phyloP scores from a whole-genome alignment of 495 filamentous ascomycete species.

The Neurospora sp. region DNA sequence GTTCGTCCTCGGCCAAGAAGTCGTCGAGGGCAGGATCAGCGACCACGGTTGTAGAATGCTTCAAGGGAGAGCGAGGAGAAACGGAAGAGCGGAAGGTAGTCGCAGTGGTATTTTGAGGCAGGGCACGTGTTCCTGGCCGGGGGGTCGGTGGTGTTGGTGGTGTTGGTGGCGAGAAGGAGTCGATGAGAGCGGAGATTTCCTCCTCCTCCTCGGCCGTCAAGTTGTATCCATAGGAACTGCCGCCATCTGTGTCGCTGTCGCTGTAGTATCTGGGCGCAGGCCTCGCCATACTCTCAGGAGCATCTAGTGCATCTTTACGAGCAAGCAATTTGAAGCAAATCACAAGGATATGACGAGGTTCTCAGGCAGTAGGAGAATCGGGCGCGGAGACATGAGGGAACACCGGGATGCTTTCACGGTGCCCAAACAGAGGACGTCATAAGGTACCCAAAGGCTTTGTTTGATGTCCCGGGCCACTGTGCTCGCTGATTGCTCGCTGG shows the following conservation, averaged over 20 bases:
- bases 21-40: constrained; percentile 4
- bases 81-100: neutral
- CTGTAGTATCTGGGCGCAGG: constrained; percentile 2
- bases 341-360: neutral
- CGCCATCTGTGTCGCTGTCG: constrained; percentile 38
- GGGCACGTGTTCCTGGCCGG: neutral
- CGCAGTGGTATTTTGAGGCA: neutral
- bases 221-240: constrained; percentile 52
- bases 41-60: neutral
- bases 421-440: neutral
- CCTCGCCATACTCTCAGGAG: neutral
- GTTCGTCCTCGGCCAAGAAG: constrained; percentile 4
- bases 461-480: neutral
- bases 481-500: neutral
- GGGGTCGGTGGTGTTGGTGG: constrained; percentile 1
- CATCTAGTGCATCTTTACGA: neutral
- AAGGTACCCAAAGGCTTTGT: neutral
- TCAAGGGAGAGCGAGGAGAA: neutral
- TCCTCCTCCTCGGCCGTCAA: constrained; percentile 52
- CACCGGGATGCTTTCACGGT: neutral
- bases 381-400: neutral
- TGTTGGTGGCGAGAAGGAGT: constrained; percentile 8
- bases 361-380: neutral
- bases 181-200: constrained; percentile 10
- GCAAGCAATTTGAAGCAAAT: neutral